Evolutionary conservation across 164 flowering plant genomes (phyloP), one percentile per base, ranked within the genome.

Genomic region (Amborella trichopoda): DNA sequence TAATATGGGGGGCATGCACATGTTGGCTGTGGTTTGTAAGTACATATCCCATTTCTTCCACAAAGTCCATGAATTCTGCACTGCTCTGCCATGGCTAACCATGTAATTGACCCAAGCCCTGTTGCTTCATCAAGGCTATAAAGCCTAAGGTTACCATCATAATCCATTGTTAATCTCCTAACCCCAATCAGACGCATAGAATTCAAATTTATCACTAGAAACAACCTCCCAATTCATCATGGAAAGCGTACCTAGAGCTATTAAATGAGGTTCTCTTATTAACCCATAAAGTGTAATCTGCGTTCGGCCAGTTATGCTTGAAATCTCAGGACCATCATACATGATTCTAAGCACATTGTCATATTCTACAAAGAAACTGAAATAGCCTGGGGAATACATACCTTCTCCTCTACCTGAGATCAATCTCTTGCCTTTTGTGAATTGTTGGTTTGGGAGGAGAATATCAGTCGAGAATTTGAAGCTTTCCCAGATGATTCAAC

Each of bases 401-500:
- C 56, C 57, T 14, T 28, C 21, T 8, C 64, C 52, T 33, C 26
- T 1, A 0, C 36, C 3, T 1, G 80, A 65, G 6, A 64, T 41
- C 26, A 75, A 27, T 22, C 25, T 62, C 6, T 14, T 48, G 24
- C 25, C 40, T 46, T 49, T 67, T 12, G 67, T 72, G 6, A 75
- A 37, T 2, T 19, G 21, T 40, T 75, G 80, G 4, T n/a, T 11
- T 14, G 77, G 71, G 16, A 72, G 58, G 6, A 72, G 64, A 6
- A 75, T 72, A 43, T 70, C 68, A 0, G 44, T 50, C 1, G 53
- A 44, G 11, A 26, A 48, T 23, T 54, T 54, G 21, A 60, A 54
- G 42, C 59, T 53, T 16, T 60, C 28, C 64, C 64, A 60, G 9
- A 60, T 17, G 17, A 48, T 10, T 24, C 10, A 17, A 5, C 6